Conservation (phyloP, 1,284 basidiomycete genomes). For the Ustilago trichophora region DNA sequence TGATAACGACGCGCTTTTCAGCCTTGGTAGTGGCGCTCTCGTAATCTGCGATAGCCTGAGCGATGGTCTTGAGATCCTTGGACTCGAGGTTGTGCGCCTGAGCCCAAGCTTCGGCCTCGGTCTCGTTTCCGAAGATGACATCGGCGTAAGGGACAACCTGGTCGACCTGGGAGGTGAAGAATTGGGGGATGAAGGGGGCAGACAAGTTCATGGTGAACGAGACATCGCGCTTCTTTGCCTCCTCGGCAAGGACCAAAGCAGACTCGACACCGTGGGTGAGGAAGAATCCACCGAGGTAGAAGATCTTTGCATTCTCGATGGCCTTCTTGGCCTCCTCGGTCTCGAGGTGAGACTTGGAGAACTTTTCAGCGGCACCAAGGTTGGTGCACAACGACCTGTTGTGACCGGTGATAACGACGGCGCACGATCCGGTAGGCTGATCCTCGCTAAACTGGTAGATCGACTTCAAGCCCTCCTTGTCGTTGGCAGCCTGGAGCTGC, state of each 20-base stretch:
- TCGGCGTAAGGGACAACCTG: constrained; percentile 60
- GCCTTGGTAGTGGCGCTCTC: constrained; percentile 43
- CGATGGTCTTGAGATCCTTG: constrained; percentile 60
- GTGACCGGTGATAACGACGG: constrained; percentile 93
- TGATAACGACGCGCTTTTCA: constrained; percentile 82
- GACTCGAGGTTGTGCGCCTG: constrained; percentile 68
- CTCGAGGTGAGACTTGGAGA: constrained; percentile 80
- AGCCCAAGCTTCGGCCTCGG: constrained; percentile 89
- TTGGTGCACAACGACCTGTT: constrained; percentile 92
- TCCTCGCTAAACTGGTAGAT: constrained; percentile 88
- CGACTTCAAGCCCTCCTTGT: constrained; percentile 86
- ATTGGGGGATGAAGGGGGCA: constrained; percentile 95
- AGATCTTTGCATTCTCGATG: constrained; percentile 82
- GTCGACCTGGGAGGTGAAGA: constrained; percentile 76
- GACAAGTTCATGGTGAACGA: constrained; percentile 82
- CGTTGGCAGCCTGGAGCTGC: constrained; percentile 90
- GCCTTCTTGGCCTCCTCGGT: constrained; percentile 80
- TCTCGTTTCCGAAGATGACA: constrained; percentile 79
- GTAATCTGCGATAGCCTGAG: constrained; percentile 62
- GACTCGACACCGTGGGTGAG: constrained; percentile 88
- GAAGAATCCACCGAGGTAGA: constrained; percentile 98
- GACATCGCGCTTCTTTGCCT: constrained; percentile 80
- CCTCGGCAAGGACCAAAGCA: constrained; percentile 80
- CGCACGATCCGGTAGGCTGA: constrained; percentile 93
- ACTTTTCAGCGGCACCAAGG: constrained; percentile 88